A percentile compares a stretch with the other conserved stretches of the same genome.
These are phyloP conservation scores for Mucor piriformis DNA, from an alignment of 371 early-diverging fungal species.

Conservation along the genomic window DNA sequence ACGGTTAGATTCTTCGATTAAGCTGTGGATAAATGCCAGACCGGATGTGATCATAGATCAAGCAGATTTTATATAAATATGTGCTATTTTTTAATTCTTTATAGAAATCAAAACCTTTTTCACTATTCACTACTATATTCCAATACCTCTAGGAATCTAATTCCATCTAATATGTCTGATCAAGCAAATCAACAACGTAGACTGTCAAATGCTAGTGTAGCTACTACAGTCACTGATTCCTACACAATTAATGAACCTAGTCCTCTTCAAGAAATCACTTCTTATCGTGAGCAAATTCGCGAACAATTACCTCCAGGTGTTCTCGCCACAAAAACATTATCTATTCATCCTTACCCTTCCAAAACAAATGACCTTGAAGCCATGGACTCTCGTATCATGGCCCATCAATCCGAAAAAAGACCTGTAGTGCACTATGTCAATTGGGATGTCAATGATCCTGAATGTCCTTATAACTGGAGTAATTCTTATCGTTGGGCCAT, in stretches of 20 bases:
- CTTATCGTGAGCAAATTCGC: constrained; percentile 25
- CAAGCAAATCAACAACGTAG: neutral
- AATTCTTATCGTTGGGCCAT: constrained; percentile 28
- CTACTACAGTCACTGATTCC: constrained; percentile 21
- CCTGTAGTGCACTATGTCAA: constrained; percentile 32
- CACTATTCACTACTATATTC: neutral
- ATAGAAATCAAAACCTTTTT: neutral
- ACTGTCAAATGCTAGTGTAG: constrained; percentile 8
- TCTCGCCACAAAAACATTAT: constrained; percentile 23
- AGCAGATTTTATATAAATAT: neutral
- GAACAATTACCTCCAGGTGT: constrained; percentile 30
- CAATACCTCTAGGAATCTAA: too few species aligned
- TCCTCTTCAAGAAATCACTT: constrained; percentile 21
- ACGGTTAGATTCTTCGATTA: too few species aligned
- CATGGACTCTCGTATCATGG: constrained; percentile 12
- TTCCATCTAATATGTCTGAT: neutral
- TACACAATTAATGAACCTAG: constrained; percentile 21
- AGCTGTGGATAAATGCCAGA: neutral
- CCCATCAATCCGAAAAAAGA: constrained; percentile 24
- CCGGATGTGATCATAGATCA: neutral
- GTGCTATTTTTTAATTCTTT: neutral
- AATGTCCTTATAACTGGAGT: constrained; percentile 51
- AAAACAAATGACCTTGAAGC: constrained; percentile 20
- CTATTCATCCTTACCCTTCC: constrained; percentile 21
- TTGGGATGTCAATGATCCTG: constrained; percentile 44